Conservation (phyloP, 805 yeast species). For the Teunomyces atbi region DNA sequence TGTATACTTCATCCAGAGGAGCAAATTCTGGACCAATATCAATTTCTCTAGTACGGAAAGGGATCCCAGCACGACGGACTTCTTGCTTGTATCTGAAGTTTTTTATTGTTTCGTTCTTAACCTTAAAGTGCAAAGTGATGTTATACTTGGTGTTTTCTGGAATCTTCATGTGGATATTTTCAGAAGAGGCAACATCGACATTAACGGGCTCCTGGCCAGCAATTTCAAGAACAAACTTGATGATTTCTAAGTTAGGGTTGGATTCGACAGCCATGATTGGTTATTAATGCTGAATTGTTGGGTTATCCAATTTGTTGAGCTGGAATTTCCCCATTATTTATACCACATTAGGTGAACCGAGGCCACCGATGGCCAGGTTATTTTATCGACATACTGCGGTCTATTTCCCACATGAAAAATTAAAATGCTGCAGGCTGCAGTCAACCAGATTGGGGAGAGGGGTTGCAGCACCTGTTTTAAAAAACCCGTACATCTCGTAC, state of each 20-base stretch:
- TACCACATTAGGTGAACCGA: background rate
- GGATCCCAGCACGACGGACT: conserved; percentile 34
- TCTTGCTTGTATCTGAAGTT: conserved; percentile 35
- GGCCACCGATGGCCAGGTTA: background rate
- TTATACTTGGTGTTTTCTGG: conserved; percentile 38
- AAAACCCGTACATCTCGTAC: background rate
- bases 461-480: background rate
- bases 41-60: conserved; percentile 27
- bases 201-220: conserved; percentile 26
- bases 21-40: conserved; percentile 32
- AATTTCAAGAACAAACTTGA: conserved; percentile 28
- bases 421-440: background rate
- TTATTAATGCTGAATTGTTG: background rate
- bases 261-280: conserved; percentile 9
- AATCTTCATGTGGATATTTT: conserved; percentile 27
- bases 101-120: conserved; percentile 24
- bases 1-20: conserved; percentile 34
- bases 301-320: background rate
- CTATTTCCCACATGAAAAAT: background rate
- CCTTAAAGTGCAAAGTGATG: conserved; percentile 33
- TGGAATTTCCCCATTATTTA: conserved; percentile 2
- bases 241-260: conserved; percentile 33
- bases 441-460: background rate
- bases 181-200: conserved; percentile 23
- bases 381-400: background rate